Percentiles rank a stretch among this genome's conserved stretches.
These are phyloP conservation scores for Malassezia globosa DNA, from an alignment of 1,284 basidiomycete species.

Conservation along the genomic window DNA sequence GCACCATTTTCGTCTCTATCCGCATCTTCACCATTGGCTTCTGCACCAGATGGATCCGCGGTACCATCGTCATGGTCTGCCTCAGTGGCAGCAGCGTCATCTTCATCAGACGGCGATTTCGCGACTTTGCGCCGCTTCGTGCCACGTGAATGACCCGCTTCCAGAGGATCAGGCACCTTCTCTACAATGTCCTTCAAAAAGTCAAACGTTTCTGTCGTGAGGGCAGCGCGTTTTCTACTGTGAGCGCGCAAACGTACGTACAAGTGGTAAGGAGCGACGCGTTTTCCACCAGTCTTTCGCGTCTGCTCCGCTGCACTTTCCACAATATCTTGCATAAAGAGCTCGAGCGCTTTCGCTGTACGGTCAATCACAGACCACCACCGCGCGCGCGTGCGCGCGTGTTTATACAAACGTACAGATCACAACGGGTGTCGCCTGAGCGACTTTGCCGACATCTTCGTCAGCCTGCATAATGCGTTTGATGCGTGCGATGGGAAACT, in stretches of 20 bases:
- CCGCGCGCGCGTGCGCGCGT: no score
- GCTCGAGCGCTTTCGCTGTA: slow-evolving; percentile 84
- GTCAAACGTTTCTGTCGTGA: slow-evolving; percentile 78
- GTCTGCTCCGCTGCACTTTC: slow-evolving; percentile 76
- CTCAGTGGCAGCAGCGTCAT: no score
- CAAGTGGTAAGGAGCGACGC: slow-evolving; percentile 89
- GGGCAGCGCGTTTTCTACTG: slow-evolving; percentile 78
- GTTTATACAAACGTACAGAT: slow-evolving; percentile 76
- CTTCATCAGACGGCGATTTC: slow-evolving; percentile 9
- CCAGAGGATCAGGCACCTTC: slow-evolving; percentile 71
- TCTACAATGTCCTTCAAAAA: slow-evolving; percentile 93
- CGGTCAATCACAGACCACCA: slow-evolving; percentile 6
- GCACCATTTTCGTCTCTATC: no score
- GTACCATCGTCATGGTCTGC: no score
- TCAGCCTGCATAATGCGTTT: slow-evolving; percentile 99
- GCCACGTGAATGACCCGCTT: slow-evolving; percentile 17
- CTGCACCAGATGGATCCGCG: no score
- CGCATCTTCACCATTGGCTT: no score
- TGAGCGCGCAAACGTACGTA: slow-evolving; percentile 51
- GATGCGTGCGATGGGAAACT: slow-evolving; percentile 61
- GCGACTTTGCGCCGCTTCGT: slow-evolving; percentile 28
- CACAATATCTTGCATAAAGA: slow-evolving; percentile 79
- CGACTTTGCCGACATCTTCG: slow-evolving; percentile 97
- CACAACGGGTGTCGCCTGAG: slow-evolving; percentile 88
- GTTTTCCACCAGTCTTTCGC: slow-evolving; percentile 66